Evolutionary conservation across 495 filamentous ascomycete species (phyloP), one percentile per base, ranked within the genome.

Genomic region (Neurospora sp.): DNA sequence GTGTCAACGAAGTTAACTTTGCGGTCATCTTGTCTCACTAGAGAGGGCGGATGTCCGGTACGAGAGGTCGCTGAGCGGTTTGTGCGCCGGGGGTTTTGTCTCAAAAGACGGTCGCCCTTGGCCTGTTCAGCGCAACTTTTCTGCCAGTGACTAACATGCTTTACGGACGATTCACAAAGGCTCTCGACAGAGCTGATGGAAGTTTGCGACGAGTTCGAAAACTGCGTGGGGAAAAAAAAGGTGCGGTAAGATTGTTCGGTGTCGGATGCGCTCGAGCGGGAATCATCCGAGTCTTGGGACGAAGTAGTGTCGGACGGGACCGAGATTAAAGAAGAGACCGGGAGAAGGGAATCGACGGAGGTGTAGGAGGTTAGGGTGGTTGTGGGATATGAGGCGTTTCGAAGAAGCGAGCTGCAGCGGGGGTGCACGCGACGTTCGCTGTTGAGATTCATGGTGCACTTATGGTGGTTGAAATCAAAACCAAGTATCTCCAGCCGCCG

Each of bases 1-100:
- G 89, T 94, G 81, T 98, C 95, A 84, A 99, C 96, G 80, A 98
- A 99, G 81, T 91, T 94, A 79, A 92, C 88, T 85, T 97, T 98
- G 74, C 96, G 91, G 80, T 98, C 96, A 77, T 90, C 90, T 85
- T 99, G 96, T 72, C 96, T 92, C 61, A 94, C 87, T 70, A 98
- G 89, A 72, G 91, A 86, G 38, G 96, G 94, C 75, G 94, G 94
- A 76, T 90, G 89, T 74, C 89, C 88, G 71, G 88, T 82, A 75
- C 89, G 86, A 38, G 85, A 85, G 71, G 81, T 82, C 40, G 82
- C 75, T 74, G 89, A 80, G 74, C 75, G 79, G 69, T 83, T 89
- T 76, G 91, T 93, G 73, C 95, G 91, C 72, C 95, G 88, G 71
- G 93, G 93, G 78, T 98, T 91, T 83, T 90, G 91, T 69, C 93